Base-by-base conservation (phyloP, 345 rosid genomes). In the Sisymbrium irio region DNA sequence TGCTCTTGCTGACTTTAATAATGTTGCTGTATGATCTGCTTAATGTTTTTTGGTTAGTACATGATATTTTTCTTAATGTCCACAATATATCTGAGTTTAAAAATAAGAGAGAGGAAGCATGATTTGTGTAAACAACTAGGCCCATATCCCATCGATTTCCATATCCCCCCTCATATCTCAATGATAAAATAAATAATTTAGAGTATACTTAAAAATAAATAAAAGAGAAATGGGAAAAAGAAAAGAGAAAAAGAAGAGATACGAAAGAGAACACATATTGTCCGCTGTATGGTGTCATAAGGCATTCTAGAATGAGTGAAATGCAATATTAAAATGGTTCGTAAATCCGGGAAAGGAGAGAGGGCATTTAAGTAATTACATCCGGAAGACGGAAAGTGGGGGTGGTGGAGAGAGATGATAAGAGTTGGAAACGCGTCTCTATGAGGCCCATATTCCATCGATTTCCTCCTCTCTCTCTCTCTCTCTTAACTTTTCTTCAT, bases 341-440 rank as follows among this genome's bases (percentile, higher is more conserved):
- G 82, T 74, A 72, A 77, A 35, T 76, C 49, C 15, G 22, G 12
- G n/a, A 57, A 78, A 78, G 68, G 18, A 40, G 37, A 5, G 79
- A 79, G 90, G 88, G 46, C 30, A 79, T 41, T 71, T 18, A 0
- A 0, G 90, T 79, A 41, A 86, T 69, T 41, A 2, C 6, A 0
- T 3, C 0, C 3, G 3, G 3, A 36, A 45, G 75, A 71, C 72
- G 65, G 56, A 71, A 71, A 57, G 71, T 46, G 69, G 63, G 67
- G 76, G 67, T 69, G 76, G 80, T 70, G 80, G 80, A 57, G 56
- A 73, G 45, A 65, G 72, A 71, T 57, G 73, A 83, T 76, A 81
- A 79, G 84, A 74, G 87, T 77, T 78, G 72, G 92, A 83, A 87
- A 87, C 97, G 96, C 93, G 91, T 89, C 92, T 83, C 88, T 54